Percentiles rank a stretch among this genome's conserved stretches.
Conservation (phyloP, 495 filamentous ascomycete species). For the Trichoderma orchidacearum region DNA sequence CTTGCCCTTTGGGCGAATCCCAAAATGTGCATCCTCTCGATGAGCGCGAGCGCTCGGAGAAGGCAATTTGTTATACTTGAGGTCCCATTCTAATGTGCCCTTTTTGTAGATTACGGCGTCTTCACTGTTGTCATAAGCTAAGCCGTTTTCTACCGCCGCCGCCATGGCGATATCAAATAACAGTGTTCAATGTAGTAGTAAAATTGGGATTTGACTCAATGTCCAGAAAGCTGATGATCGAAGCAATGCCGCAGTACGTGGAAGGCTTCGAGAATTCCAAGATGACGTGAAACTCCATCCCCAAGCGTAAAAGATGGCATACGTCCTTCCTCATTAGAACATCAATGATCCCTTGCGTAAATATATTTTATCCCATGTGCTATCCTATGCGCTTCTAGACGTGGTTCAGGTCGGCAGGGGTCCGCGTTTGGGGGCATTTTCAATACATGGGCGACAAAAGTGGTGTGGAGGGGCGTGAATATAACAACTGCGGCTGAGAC, state of each 20-base stretch:
- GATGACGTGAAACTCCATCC: no score
- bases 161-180: background rate
- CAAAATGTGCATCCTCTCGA: background rate
- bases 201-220: no score
- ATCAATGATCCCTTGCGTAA: no score
- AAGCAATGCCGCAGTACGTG: no score
- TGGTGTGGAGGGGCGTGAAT: background rate
- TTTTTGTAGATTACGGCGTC: background rate
- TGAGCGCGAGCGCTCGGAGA: background rate
- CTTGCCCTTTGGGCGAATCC: no score
- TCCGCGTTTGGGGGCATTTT: background rate
- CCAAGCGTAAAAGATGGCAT: no score
- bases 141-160: background rate
- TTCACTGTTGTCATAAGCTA: background rate
- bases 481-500: background rate
- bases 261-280: no score
- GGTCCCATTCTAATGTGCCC: background rate
- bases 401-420: background rate
- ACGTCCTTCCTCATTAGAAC: no score
- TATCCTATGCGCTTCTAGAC: no score
- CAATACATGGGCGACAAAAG: background rate
- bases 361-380: no score
- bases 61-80: background rate
- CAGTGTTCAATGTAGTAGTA: background rate
- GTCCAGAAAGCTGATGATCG: no score